Evolutionary conservation across 768 basidiomycete genomes (phyloP), one percentile per base, ranked within the genome.

Genomic region (Russula abietina): DNA sequence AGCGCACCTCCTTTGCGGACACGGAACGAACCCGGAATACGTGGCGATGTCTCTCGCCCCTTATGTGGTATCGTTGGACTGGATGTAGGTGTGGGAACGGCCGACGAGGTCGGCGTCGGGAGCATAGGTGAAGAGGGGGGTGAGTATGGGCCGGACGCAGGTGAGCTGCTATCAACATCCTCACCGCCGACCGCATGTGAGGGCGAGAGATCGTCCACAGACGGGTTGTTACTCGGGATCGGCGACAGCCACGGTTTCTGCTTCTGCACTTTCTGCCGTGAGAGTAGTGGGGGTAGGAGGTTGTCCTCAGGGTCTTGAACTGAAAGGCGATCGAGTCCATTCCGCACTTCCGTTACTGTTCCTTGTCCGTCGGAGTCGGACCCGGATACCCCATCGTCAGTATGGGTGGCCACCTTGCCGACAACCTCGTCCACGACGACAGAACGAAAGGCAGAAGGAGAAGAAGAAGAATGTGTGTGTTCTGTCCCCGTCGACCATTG

Each of bases 1-100:
- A 74, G 50, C 39, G 66, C 55, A 7, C 60, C 68, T 57, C 48
- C 66, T 61, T 51, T 68, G 64, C 56, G 66, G 1, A 61, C 30
- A 41, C 63, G 68, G 61, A 67, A 66, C 9, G 59, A 64, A 56
- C 46, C 12, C 10, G 28, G 17, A 28, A 55, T 50, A 9, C 61
- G 62, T 16, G 62, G 43, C 0, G 62, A 58, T 17, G 62, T 53
- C n/a, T 32, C 51, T 6, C 45, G 43, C 26, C 30, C 57, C 7
- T 11, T 63, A 36, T 19, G 55, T 26, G 46, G 59, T n/a, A 32
- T 49, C 12, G 43, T 61, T 17, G 55, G 65, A 46, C 55, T 68
- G 51, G 59, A 58, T 49, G 16, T 49, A 43, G 41, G 60, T 2
- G 65, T 39, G 28, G 61, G 60, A 48, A 57, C 51, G 10, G 19